A percentile compares a stretch with the other conserved stretches of the same genome.
Conservation (phyloP, 257 asterid species). For the Solanum bulbocastanum region DNA sequence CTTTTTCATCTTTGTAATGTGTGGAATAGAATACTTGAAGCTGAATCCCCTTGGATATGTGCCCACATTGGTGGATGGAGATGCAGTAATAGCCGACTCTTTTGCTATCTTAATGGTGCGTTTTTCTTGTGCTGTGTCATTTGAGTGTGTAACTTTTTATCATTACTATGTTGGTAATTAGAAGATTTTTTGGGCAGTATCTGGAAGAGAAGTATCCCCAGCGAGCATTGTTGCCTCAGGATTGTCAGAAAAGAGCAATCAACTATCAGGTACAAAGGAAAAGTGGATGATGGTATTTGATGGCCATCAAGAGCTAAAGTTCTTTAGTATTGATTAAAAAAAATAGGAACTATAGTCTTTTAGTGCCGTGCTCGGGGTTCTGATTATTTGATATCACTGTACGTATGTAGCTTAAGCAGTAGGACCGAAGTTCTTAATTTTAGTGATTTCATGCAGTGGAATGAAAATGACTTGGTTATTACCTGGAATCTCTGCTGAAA, state of each 20-base stretch:
- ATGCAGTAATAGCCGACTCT: slow-evolving; percentile 59
- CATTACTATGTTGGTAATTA: background rate
- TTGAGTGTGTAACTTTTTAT: background rate
- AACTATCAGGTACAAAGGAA: slow-evolving; percentile 43
- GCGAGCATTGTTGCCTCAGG: slow-evolving; percentile 70
- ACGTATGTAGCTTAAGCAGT: background rate
- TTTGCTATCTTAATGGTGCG: slow-evolving; percentile 76
- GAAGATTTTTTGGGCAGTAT: slow-evolving; percentile 36
- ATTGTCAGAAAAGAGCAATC: slow-evolving; percentile 49
- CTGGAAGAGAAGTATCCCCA: slow-evolving; percentile 89
- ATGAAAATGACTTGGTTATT: background rate
- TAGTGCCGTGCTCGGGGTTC: background rate
- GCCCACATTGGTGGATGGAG: slow-evolving; percentile 75
- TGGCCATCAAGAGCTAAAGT: background rate
- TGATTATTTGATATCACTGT: background rate
- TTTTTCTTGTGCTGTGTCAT: slow-evolving; percentile 2
- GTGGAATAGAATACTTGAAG: slow-evolving; percentile 61
- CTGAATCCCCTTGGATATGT: slow-evolving; percentile 79
- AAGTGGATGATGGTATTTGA: background rate
- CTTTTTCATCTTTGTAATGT: background rate
- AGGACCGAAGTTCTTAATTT: background rate
- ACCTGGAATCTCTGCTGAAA: background rate
- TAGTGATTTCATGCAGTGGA: background rate
- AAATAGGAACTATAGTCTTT: background rate
- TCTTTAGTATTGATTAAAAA: background rate